Evolutionary conservation across 371 early-diverging fungal genomes (phyloP), one percentile per base, ranked within the genome.

Genomic region (Circinella umbellata): DNA sequence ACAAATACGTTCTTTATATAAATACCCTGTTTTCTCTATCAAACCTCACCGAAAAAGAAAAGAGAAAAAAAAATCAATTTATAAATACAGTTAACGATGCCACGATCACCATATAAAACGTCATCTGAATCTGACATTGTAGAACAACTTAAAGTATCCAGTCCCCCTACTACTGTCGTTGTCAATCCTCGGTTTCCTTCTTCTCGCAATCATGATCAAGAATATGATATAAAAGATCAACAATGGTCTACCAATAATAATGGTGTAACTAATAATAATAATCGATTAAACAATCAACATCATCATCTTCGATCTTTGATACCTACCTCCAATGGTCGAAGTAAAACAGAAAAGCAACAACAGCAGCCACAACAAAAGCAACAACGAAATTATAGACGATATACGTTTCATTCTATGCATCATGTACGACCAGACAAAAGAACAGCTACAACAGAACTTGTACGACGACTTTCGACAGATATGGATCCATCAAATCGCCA

Each of bases 401-500:
- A 70, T 37, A 65, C 70, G n/a, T 51, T 70, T 38, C 57, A 70
- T 39, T 64, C 39, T 18, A 39, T 60, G 34, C 64, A 65, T 15
- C 61, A 64, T 13, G 17, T 49, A 11, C 64, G 60, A 27, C n/a
- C 64, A 36, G 42, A 42, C 42, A 42, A 42, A 42, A 42, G 70
- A 70, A 38, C 70, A 61, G 13, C 42, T 9, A 34, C 63, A 17
- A 13, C 55, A 4, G 27, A 35, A 36, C 62, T 51, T 49, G 61
- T 60, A 7, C 47, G 51, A 46, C 48, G 70, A 61, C 65, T 60
- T 11, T 70, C 70, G 13, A 65, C 69, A 18, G 70, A 70, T 64
- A 59, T 70, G 70, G 65, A 70, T 42, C 54, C 64, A 9, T 70
- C 70, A n/a, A 61, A 55, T 37, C 70, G 70, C 27, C 86, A 82